Evolutionary conservation across 345 rosid genomes (phyloP).

Genomic region (Draba incana): DNA sequence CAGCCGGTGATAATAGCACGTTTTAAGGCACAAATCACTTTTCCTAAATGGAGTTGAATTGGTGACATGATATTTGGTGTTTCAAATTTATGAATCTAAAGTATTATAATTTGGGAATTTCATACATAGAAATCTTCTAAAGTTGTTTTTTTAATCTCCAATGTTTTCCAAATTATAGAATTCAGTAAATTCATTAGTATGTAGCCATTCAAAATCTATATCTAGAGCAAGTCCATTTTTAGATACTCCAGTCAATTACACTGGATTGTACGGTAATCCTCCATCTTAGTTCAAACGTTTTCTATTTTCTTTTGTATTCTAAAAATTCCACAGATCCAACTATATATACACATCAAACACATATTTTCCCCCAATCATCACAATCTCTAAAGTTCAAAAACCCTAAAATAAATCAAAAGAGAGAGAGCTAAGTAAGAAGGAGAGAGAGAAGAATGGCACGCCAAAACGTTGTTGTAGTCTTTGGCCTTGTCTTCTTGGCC

Average conservation of each 20-base stretch:
- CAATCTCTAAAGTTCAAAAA: conserved; percentile 18
- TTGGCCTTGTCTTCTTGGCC: conserved; percentile 40
- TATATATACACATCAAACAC: conserved; percentile 26
- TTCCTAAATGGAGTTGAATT: no score
- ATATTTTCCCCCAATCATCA: conserved; percentile 25
- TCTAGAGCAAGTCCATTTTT: conserved; percentile 15
- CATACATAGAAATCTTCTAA: no score
- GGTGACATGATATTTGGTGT: no score
- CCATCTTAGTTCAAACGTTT: conserved; percentile 27
- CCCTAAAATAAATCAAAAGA: neutral
- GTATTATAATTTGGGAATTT: no score
- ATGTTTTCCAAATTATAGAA: no score
- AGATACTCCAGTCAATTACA: conserved; percentile 20
- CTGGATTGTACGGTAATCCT: conserved; percentile 38
- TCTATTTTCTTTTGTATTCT: conserved; percentile 2
- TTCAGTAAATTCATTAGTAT: neutral
- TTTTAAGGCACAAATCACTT: no score
- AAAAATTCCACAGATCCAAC: conserved; percentile 3
- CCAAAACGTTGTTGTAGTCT: conserved; percentile 29
- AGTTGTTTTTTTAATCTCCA: no score
- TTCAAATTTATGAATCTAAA: no score
- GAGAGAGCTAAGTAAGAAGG: conserved; percentile 4
- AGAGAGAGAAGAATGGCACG: conserved; percentile 39
- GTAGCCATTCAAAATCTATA: conserved; percentile 9
- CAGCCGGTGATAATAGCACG: no score